Base-by-base conservation (phyloP, 495 filamentous ascomycete species). In the Trichoderma virens region DNA sequence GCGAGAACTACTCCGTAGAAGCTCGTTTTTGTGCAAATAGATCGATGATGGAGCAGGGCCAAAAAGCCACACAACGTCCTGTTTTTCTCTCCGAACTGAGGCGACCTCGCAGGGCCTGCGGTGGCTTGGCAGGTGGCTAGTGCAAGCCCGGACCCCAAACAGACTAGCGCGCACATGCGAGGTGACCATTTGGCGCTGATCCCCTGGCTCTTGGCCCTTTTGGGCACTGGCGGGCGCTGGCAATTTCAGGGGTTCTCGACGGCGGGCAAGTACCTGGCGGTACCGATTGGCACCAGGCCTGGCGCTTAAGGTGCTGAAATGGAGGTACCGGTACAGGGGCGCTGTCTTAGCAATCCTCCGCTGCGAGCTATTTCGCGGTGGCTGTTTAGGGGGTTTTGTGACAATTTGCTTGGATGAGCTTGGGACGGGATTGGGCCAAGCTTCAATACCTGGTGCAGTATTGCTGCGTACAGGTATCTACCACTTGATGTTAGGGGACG, bases 201-300 rank as follows among this genome's bases (percentile, higher is more conserved):
- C 45, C 45, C 45, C 45, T 25, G 18, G n/a, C 45, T 25, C 45
- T 25, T 51, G 20, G 23, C 45, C 45, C 1, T 0, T 51, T 51
- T 51, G n/a, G 45, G 45, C 45, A 51, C 45, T 20, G 20, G 45
- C 45, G 25, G n/a, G 51, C 27, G 51, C 51, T 56, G 25, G 5
- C 14, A 56, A 27, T 56, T 56, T 56, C 51, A 56, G 51, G 51
- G 51, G 51, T 56, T 56, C 20, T 51, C 3, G 38, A 41, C 38
- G 0, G 11, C 38, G 11, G 5, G 5, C 34, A 11, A 5, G 32
- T 35, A 35, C 32, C 32, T 35, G 32, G n/a, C n/a, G n/a, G n/a
- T n/a, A n/a, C 11, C 5, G 34, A 35, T 35, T 35, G 34, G 34
- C 5, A 35, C n/a, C n/a, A 11, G 11, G 34, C 34, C 5, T 35